These are phyloP conservation scores for Claviceps arundinis DNA, from an alignment of 2,329 filamentous ascomycete genomes.

Conservation along the genomic window DNA sequence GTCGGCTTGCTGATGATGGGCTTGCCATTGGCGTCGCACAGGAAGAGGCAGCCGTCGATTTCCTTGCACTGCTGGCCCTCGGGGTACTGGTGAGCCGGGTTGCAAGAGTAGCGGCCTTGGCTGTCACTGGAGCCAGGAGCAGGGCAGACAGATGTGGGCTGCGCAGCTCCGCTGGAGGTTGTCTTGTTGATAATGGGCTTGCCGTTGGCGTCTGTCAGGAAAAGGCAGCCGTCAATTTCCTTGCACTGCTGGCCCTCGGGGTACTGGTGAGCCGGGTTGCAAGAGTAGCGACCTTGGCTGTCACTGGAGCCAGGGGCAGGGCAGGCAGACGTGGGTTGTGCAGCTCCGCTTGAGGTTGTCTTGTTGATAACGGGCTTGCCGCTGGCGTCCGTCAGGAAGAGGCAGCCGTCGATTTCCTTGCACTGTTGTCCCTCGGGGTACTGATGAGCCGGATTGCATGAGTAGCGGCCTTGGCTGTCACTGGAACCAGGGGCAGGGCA, in stretches of 20 bases:
- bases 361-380: not conserved
- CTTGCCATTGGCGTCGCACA: conserved; percentile 3
- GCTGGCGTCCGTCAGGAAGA: not conserved
- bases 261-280: conserved; percentile 12
- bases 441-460: conserved; percentile 8
- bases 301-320: conserved; percentile 5
- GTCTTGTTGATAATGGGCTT: not conserved
- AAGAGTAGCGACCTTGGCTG: conserved; percentile 9
- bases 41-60: conserved; percentile 9
- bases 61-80: conserved; percentile 8
- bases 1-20: not conserved
- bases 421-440: conserved; percentile 7
- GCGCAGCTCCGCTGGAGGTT: not conserved
- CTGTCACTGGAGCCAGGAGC: conserved; percentile 4
- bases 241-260: conserved; percentile 9
- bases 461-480: conserved; percentile 1
- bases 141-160: not conserved
- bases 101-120: conserved; percentile 11
- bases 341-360: not conserved
- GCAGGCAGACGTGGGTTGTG: not conserved
- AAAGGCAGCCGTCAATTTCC: not conserved
- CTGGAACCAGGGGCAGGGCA: conserved; percentile 7
- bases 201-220: not conserved
- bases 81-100: conserved; percentile 12
- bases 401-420: not conserved